Evolutionary conservation across 805 yeast genomes (phyloP).

Genomic region (Zygoascus bituminiphila): DNA sequence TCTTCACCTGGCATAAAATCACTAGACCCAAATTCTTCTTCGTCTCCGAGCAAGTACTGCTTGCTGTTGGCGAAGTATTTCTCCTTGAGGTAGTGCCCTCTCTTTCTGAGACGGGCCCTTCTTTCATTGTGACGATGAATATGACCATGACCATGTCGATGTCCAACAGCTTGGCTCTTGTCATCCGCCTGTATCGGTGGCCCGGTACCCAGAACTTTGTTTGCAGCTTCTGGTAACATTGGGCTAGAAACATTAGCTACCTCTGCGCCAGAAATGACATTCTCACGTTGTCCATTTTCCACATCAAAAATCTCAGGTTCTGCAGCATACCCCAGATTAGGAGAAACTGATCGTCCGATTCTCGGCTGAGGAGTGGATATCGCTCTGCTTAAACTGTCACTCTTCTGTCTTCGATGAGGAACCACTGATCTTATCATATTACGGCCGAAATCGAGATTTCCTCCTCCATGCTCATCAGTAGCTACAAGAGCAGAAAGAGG

Average conservation of each 20-base stretch:
- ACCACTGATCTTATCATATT: slow-evolving; percentile 17
- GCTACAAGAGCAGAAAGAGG: slow-evolving; percentile 14
- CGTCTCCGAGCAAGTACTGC: background rate
- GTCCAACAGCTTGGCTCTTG: too few relatives aligned
- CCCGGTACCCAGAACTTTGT: background rate
- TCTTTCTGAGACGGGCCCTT: background rate
- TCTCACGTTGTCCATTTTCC: background rate
- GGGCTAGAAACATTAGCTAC: background rate
- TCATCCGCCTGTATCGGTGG: background rate
- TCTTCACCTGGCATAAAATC: background rate
- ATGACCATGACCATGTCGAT: background rate
- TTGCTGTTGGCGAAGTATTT: background rate
- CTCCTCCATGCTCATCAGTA: slow-evolving; percentile 9
- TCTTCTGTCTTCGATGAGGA: slow-evolving; percentile 1
- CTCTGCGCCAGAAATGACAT: background rate
- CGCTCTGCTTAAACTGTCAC: background rate
- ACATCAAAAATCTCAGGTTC: background rate
- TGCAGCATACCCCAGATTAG: background rate
- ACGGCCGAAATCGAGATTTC: slow-evolving; percentile 12
- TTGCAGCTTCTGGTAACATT: background rate
- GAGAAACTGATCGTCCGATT: background rate
- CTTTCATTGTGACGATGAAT: background rate
- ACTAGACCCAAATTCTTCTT: too few relatives aligned
- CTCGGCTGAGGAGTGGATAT: background rate
- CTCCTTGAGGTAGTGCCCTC: background rate